Base-by-base conservation (phyloP, 2,329 filamentous ascomycete genomes). In the Penicillium rolfsii region DNA sequence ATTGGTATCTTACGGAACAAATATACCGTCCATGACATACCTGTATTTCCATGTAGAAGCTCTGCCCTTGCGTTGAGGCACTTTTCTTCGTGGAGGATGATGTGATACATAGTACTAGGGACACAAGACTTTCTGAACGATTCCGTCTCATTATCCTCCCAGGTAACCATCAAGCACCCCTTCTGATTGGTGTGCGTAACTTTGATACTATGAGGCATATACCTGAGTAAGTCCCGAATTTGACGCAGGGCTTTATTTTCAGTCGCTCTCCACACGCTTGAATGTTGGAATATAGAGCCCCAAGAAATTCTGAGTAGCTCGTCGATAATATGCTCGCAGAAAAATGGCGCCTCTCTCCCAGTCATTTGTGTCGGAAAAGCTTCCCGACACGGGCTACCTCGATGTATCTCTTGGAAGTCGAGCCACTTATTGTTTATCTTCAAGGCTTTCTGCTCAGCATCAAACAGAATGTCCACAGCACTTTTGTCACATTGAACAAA, bases 401-500 rank as follows among this genome's bases (percentile, higher is more conserved):
- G 38, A 41, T 41, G 16, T 19, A 41, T 41, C 3, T 19, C 38
- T 19, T 41, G n/a, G 9, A 41, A 41, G 5, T 41, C n/a, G 3
- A 41, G n/a, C 38, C 38, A 41, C 38, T 19, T 41, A 19, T 41
- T 19, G 38, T 41, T 19, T 1, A 41, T 19, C 16, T 41, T 41
- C 38, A 41, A 41, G n/a, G n/a, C 9, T 38, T 38, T 38, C 14
- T 38, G 36, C 36, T 38, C 36, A 38, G 36, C 36, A 38, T 38
- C 36, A n/a, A 38, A 38, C 36, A 38, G 6, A 38, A 38, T 38
- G 36, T 38, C 36, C 46, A n/a, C 5, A 38, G 36, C 26, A 33
- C 28, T 49, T n/a, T 19, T 49, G 2, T 49, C 46, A 24, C 46
- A n/a, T 49, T 33, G 46, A 28, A 49, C 46, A 49, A 49, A 49